Evolutionary conservation across 2,329 filamentous ascomycete genomes (phyloP).

Genomic region (Colletotrichum incanum): DNA sequence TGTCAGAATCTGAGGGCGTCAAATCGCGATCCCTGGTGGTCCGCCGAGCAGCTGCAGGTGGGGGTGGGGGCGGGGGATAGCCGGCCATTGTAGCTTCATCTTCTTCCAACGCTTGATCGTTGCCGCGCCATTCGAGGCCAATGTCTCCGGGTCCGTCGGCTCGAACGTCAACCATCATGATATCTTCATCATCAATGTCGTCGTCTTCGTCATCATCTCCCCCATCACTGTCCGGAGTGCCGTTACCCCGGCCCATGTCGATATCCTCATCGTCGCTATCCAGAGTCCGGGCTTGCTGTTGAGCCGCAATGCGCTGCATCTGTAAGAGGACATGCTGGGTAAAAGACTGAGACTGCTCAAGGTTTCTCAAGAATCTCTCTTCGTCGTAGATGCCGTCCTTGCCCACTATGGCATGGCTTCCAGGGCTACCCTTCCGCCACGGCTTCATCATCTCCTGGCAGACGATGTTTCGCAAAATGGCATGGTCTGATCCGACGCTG

Average conservation of each 20-base stretch:
- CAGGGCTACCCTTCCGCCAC: constrained; percentile 90
- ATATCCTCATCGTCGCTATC: constrained; percentile 54
- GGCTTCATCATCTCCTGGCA: constrained; percentile 93
- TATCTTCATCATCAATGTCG: constrained; percentile 68
- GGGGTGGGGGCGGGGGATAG: constrained; percentile 76
- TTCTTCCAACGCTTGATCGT: constrained; percentile 79
- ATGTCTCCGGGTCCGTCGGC: constrained; percentile 61
- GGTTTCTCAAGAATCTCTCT: constrained; percentile 71
- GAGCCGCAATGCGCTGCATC: constrained; percentile 45
- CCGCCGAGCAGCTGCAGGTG: constrained; percentile 63
- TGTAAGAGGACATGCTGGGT: constrained; percentile 56
- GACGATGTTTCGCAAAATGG: constrained; percentile 84
- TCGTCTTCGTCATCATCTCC: constrained; percentile 56
- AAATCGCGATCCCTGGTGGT: constrained; percentile 68
- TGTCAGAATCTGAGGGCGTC: constrained; percentile 82
- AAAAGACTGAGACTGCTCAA: constrained; percentile 53
- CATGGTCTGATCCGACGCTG: constrained; percentile 83
- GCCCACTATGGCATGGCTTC: constrained; percentile 83
- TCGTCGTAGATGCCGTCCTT: constrained; percentile 88
- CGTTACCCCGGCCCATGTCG: constrained; percentile 45
- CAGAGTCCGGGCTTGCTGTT: constrained; percentile 54
- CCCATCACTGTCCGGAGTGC: constrained; percentile 39
- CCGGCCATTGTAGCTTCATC: constrained; percentile 85
- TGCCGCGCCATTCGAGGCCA: constrained; percentile 66
- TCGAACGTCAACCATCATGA: constrained; percentile 71